These are phyloP conservation scores for Alliaria petiolata DNA, from an alignment of 345 rosid species.

Conservation along the genomic window DNA sequence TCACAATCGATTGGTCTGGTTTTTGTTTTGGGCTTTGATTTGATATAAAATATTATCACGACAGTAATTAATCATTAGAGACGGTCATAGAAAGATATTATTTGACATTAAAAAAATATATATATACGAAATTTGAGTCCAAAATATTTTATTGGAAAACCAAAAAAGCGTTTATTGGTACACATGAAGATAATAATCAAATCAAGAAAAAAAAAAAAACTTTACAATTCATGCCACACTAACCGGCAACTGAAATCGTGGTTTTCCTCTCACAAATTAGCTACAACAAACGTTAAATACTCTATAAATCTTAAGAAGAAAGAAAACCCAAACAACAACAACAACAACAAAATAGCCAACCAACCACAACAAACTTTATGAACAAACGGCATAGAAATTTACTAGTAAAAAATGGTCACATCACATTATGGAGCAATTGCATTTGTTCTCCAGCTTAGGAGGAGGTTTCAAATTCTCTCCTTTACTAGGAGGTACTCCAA, in stretches of 20 bases:
- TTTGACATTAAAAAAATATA: neutral
- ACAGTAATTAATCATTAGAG: no score
- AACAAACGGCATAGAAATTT: constrained; percentile 11
- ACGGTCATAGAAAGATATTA: neutral
- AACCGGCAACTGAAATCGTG: constrained; percentile 11
- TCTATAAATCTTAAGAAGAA: neutral
- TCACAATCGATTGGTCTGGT: no score
- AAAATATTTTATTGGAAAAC: no score
- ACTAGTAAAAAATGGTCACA: neutral
- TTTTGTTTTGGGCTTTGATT: no score
- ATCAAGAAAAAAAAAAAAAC: constrained; percentile 13
- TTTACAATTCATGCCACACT: constrained; percentile 38
- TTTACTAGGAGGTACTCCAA: constrained; percentile 56
- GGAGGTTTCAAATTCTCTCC: constrained; percentile 69
- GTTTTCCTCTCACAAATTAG: constrained; percentile 28
- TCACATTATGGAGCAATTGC: constrained; percentile 99
- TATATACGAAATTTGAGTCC: neutral
- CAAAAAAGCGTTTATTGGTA: neutral
- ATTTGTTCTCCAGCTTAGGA: constrained; percentile 88
- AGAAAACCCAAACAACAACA: constrained; percentile 13
- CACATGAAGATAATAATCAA: constrained; percentile 14
- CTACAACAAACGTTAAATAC: constrained; percentile 17
- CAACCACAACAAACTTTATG: constrained; percentile 1
- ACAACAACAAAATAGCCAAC: neutral
- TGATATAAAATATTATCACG: no score